Percentiles rank a stretch among this genome's conserved stretches.
phyloP scores from a whole-genome alignment of 2,329 filamentous ascomycete species.

The Westerdykella sp. region DNA sequence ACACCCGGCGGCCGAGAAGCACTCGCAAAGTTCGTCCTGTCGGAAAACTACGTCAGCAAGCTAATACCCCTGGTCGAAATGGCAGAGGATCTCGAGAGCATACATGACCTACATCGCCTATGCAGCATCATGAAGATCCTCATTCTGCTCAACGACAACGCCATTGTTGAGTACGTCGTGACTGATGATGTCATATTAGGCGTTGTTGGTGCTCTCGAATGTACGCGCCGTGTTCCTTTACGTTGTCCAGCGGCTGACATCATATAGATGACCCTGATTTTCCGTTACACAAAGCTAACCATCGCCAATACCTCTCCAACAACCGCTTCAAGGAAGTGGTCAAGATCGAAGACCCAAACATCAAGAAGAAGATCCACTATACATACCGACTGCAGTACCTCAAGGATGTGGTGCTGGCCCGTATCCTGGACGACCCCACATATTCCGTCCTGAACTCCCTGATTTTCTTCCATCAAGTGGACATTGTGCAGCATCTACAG shows the following conservation, averaged over 20 bases:
- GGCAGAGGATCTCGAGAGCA: slow-evolving; percentile 85
- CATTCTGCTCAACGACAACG: slow-evolving; percentile 88
- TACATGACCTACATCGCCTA: slow-evolving; percentile 77
- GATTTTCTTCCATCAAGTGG: slow-evolving; percentile 98
- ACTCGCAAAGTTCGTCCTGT: slow-evolving; percentile 78
- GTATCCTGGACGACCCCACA: slow-evolving; percentile 94
- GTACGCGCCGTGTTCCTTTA: slow-evolving; percentile 34
- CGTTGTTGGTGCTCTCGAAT: slow-evolving; percentile 92
- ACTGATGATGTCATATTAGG: slow-evolving; percentile 83
- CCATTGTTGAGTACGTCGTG: slow-evolving; percentile 90
- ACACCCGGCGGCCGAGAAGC: slow-evolving; percentile 74
- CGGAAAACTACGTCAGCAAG: slow-evolving; percentile 79
- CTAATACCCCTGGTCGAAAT: slow-evolving; percentile 78
- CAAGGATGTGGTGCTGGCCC: slow-evolving; percentile 94
- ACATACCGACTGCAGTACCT: slow-evolving; percentile 95
- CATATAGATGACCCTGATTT: slow-evolving; percentile 82
- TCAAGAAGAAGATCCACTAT: slow-evolving; percentile 88
- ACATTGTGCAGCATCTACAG: slow-evolving; percentile 94
- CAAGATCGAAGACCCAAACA: slow-evolving; percentile 72
- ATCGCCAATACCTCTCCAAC: slow-evolving; percentile 85
- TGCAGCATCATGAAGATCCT: slow-evolving; percentile 98
- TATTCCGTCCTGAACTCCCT: slow-evolving; percentile 96
- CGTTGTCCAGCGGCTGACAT: slow-evolving; percentile 25
- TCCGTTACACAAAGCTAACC: slow-evolving; percentile 93
- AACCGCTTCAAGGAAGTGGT: slow-evolving; percentile 96